Conservation (phyloP, 805 yeast genomes). For the Suhomyces xylopsoci region DNA sequence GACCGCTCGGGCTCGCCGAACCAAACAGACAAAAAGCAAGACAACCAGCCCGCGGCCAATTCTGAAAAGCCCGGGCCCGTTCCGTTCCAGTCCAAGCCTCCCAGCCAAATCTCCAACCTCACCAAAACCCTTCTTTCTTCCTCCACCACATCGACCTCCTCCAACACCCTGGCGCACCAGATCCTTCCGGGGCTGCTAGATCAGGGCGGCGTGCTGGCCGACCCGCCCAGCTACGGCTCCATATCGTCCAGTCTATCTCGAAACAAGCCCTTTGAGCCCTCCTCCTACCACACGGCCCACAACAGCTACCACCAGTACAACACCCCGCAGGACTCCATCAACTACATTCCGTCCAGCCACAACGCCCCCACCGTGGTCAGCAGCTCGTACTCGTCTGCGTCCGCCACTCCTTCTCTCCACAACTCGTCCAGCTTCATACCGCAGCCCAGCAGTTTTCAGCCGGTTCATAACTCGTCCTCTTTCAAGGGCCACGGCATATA, state of each 20-base stretch:
- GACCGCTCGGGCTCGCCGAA: slow-evolving; percentile 2
- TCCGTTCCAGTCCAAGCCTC: slow-evolving; percentile 1
- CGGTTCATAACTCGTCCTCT: not conserved
- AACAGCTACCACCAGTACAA: slow-evolving; percentile 7
- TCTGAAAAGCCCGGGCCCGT: slow-evolving; percentile 5
- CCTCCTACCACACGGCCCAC: slow-evolving; percentile 2
- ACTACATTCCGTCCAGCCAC: slow-evolving; percentile 41
- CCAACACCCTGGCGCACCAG: slow-evolving; percentile 4
- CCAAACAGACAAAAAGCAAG: not conserved
- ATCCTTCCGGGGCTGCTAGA: slow-evolving; percentile 1
- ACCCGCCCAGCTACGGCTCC: slow-evolving; percentile 14
- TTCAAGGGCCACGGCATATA: slow-evolving; percentile 10
- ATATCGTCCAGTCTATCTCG: slow-evolving; percentile 13
- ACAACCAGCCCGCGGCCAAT: not conserved
- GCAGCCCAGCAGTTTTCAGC: slow-evolving; percentile 6
- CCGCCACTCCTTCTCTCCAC: slow-evolving; percentile 29
- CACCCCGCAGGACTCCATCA: slow-evolving; percentile 13
- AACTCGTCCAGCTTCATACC: not conserved
- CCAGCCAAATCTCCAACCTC: slow-evolving; percentile 25
- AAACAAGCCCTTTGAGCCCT: slow-evolving; percentile 3
- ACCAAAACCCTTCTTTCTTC: slow-evolving; percentile 32
- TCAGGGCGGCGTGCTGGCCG: not conserved
- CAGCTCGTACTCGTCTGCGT: slow-evolving; percentile 41
- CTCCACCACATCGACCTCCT: slow-evolving; percentile 1
- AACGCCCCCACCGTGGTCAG: slow-evolving; percentile 45